Percentiles rank a stretch among this genome's conserved stretches.
phyloP scores from a whole-genome alignment of 495 filamentous ascomycete species.

The Penicillium ochrochloron region DNA sequence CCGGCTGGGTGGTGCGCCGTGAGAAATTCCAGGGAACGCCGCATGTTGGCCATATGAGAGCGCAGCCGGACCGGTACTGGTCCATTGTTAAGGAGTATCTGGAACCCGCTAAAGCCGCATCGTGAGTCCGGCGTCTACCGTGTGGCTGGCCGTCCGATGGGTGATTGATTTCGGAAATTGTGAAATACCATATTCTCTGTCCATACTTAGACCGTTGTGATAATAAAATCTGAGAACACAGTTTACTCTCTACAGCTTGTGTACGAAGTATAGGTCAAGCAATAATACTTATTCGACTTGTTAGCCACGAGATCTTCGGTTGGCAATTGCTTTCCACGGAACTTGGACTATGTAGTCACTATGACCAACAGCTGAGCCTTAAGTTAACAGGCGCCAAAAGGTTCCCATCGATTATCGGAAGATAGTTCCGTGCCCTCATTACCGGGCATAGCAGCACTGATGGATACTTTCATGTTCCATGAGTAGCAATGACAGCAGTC shows the following conservation, averaged over 20 bases:
- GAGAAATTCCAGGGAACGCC: constrained; percentile 45
- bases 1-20: constrained; percentile 40
- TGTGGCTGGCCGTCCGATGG: background rate
- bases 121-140: background rate
- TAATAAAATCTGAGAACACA: background rate
- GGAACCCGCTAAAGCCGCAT: constrained; percentile 11
- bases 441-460: background rate
- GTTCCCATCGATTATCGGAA: constrained; percentile 16
- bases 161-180: background rate
- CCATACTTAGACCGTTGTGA: background rate
- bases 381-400: background rate
- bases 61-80: constrained; percentile 51
- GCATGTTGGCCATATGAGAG: constrained; percentile 52
- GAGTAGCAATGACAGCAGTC: constrained; percentile 26
- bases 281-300: background rate
- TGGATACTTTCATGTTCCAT: background rate
- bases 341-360: constrained; percentile 5
- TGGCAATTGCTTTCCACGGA: constrained; percentile 13
- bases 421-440: constrained; percentile 23
- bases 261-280: background rate
- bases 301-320: background rate
- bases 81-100: constrained; percentile 38
- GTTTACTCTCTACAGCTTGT: background rate
- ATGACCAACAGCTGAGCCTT: background rate
- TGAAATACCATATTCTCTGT: background rate